These are phyloP conservation scores for Populus pruinosa DNA, from an alignment of 345 rosid genomes.

Conservation along the genomic window DNA sequence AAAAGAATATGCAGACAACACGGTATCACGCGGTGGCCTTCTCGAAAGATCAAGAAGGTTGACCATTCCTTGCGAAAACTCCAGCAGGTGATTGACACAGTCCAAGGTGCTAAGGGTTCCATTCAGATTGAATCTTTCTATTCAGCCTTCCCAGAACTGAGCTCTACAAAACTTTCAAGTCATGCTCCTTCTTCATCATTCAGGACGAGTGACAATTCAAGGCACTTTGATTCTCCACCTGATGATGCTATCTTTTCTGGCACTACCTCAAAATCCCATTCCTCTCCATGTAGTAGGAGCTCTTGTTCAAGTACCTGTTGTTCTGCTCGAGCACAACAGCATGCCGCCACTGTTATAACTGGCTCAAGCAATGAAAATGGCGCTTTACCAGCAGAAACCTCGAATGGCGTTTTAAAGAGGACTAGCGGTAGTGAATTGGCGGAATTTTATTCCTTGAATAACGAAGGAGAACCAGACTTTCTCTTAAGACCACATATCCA, in stretches of 20 bases:
- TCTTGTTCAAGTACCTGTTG: conserved; percentile 66
- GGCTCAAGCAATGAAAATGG: conserved; percentile 21
- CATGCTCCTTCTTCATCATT: conserved; percentile 34
- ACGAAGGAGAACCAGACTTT: conserved; percentile 43
- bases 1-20: conserved; percentile 95
- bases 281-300: conserved; percentile 68
- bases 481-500: conserved; percentile 58
- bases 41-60: conserved; percentile 94
- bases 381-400: conserved; percentile 27
- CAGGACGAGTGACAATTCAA: conserved; percentile 27
- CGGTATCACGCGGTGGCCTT: conserved; percentile 91
- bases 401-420: conserved; percentile 43
- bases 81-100: conserved; percentile 82
- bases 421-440: conserved; percentile 37
- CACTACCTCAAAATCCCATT: conserved; percentile 55
- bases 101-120: conserved; percentile 79
- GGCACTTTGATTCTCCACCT: conserved; percentile 34
- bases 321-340: conserved; percentile 57
- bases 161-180: conserved; percentile 50
- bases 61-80: conserved; percentile 87
- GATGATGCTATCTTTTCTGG: conserved; percentile 37
- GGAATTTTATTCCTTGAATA: conserved; percentile 36
- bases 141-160: conserved; percentile 75
- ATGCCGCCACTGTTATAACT: conserved; percentile 17
- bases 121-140: conserved; percentile 81